A percentile compares a stretch with the other conserved stretches of the same genome.
Evolutionary conservation across 2,329 filamentous ascomycete genomes (phyloP).

Genomic region (Aspergillus texensis): DNA sequence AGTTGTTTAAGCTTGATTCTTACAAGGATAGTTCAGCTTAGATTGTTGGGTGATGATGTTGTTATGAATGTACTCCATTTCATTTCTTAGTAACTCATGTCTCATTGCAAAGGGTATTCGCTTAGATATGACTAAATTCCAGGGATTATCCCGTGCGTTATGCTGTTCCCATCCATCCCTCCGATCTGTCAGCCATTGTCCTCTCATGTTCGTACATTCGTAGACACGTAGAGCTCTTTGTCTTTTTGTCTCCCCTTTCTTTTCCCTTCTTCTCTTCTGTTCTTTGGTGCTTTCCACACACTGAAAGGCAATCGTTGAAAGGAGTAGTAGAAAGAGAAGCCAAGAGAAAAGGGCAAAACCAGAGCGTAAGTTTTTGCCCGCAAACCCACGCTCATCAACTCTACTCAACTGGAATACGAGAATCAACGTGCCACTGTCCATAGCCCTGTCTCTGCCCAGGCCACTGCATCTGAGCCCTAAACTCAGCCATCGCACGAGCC

Average conservation of each 20-base stretch:
- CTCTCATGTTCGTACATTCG: neutral
- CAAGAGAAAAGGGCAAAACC: neutral
- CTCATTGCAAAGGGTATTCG: neutral
- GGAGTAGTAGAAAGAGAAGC: neutral
- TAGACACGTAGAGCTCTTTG: neutral
- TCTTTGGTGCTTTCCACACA: neutral
- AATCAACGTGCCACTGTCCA: neutral
- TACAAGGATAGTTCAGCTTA: conserved; percentile 38
- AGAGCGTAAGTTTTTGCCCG: neutral
- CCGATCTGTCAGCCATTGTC: neutral
- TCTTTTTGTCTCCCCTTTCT: neutral
- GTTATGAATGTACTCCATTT: neutral
- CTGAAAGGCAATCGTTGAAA: neutral
- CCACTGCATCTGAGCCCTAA: neutral
- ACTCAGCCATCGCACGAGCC: neutral
- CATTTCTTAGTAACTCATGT: neutral
- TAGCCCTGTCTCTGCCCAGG: neutral
- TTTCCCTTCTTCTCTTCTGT: neutral
- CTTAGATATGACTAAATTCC: neutral
- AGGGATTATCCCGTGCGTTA: neutral
- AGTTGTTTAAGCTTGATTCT: conserved; percentile 40
- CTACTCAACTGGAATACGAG: neutral
- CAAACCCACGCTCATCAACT: neutral
- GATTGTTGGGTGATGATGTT: neutral
- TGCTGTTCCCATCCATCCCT: neutral